A percentile compares a stretch with the other conserved stretches of the same genome.
Evolutionary conservation across 371 early-diverging fungal species (phyloP).

Genomic region (Coemansia sp.): DNA sequence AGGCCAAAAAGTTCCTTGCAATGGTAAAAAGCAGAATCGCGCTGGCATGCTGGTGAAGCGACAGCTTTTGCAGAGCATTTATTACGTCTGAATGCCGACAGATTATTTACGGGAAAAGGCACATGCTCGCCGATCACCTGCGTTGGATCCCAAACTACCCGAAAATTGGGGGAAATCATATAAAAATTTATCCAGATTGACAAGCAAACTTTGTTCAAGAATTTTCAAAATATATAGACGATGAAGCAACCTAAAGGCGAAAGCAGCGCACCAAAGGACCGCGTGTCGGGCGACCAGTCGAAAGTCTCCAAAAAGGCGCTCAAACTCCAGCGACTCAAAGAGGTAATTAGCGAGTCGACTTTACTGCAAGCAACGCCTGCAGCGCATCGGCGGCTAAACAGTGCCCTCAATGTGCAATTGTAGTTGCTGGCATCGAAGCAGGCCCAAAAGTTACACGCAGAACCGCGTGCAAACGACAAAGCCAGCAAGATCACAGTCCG

Average conservation of each 20-base stretch:
- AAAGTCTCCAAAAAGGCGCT: slow-evolving; percentile 5
- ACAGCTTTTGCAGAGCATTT: too few relatives aligned
- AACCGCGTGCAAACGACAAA: neutral
- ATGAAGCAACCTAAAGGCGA: neutral
- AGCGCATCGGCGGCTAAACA: too few relatives aligned
- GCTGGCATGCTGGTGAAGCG: too few relatives aligned
- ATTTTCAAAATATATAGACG: neutral
- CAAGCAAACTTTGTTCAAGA: neutral
- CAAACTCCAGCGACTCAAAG: slow-evolving; percentile 27
- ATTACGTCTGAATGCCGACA: too few relatives aligned
- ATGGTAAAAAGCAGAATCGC: neutral
- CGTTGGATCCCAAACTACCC: too few relatives aligned
- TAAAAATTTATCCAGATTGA: neutral
- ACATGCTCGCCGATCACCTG: too few relatives aligned
- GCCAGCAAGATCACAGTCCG: too few relatives aligned
- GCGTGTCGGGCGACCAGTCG: neutral
- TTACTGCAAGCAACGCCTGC: neutral
- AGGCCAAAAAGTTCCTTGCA: too few relatives aligned
- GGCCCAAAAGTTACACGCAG: neutral
- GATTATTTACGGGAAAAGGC: too few relatives aligned
- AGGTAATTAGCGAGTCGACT: slow-evolving; percentile 5
- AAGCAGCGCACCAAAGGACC: neutral
- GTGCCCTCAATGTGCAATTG: neutral
- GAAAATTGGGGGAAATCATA: neutral
- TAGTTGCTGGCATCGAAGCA: slow-evolving; percentile 22